phyloP scores from a whole-genome alignment of 2,329 filamentous ascomycete genomes.

The Mariannaea sp. region DNA sequence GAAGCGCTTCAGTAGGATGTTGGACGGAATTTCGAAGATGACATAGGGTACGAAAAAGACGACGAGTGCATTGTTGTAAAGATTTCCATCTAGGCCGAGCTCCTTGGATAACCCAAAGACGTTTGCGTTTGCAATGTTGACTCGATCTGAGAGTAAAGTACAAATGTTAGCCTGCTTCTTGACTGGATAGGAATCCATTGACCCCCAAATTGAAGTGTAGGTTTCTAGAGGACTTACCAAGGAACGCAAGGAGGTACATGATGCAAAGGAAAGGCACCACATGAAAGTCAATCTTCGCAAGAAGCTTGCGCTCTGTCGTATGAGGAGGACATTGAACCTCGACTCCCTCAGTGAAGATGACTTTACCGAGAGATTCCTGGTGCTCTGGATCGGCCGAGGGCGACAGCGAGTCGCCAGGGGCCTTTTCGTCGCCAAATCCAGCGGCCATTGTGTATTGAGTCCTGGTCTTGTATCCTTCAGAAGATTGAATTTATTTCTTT shows the following conservation, averaged over 20 bases:
- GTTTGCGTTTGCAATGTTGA: slow-evolving; percentile 80
- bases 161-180: slow-evolving; percentile 1
- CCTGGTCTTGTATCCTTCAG: too few relatives aligned
- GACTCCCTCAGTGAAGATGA: slow-evolving; percentile 29
- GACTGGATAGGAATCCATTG: too few relatives aligned
- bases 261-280: slow-evolving; percentile 75
- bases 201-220: background rate
- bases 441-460: slow-evolving; percentile 26
- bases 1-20: slow-evolving; percentile 67
- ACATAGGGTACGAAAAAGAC: slow-evolving; percentile 85
- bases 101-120: slow-evolving; percentile 69
- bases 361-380: slow-evolving; percentile 11
- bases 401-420: slow-evolving; percentile 27
- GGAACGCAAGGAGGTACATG: slow-evolving; percentile 72
- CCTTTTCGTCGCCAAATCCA: slow-evolving; percentile 24
- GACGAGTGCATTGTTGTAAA: slow-evolving; percentile 77
- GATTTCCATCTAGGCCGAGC: slow-evolving; percentile 59
- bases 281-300: slow-evolving; percentile 71
- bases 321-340: slow-evolving; percentile 52
- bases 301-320: slow-evolving; percentile 67
- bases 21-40: slow-evolving; percentile 70
- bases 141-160: slow-evolving; percentile 52
- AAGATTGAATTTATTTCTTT: too few relatives aligned
- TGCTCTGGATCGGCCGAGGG: slow-evolving; percentile 33
- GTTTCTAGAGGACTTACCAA: slow-evolving; percentile 47